phyloP scores from a whole-genome alignment of 2,329 filamentous ascomycete species.

The Exophiala calicioides region DNA sequence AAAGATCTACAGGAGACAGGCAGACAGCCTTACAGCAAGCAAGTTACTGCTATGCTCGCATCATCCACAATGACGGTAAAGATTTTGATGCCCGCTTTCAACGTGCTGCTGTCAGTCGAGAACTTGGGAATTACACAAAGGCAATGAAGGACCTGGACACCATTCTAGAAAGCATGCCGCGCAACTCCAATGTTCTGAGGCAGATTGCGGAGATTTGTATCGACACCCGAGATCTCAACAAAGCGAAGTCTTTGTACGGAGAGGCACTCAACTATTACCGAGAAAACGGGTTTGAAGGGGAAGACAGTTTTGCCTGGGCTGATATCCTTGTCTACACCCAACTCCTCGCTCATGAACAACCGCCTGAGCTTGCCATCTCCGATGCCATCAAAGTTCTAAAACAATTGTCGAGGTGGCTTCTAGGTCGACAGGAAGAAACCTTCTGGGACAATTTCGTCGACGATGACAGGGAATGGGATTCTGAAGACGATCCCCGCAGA shows the following conservation, averaged over 20 bases:
- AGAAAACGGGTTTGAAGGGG: constrained; percentile 40
- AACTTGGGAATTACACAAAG: constrained; percentile 49
- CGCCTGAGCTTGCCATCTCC: constrained; percentile 31
- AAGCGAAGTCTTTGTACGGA: constrained; percentile 54
- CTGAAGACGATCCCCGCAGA: constrained; percentile 67
- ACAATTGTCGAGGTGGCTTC: constrained; percentile 74
- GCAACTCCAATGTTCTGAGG: constrained; percentile 56
- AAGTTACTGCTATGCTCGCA: constrained; percentile 55
- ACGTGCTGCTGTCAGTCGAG: constrained; percentile 58
- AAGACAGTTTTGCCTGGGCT: constrained; percentile 66
- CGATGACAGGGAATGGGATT: constrained; percentile 82
- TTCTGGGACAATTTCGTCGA: constrained; percentile 78
- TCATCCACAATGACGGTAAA: constrained; percentile 54
- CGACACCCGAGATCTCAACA: constrained; percentile 50
- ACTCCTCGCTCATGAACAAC: constrained; percentile 67
- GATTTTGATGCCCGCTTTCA: constrained; percentile 57
- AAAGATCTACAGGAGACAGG: constrained; percentile 46
- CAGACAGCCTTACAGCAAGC: constrained; percentile 49
- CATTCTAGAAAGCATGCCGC: constrained; percentile 55
- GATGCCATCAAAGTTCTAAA: constrained; percentile 72
- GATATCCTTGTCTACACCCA: constrained; percentile 85
- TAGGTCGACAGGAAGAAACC: constrained; percentile 70
- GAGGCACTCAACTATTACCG: constrained; percentile 53
- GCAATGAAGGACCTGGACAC: constrained; percentile 55
- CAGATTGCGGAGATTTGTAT: constrained; percentile 60